A percentile compares a stretch with the other conserved stretches of the same genome.
Conservation (phyloP, 2,329 filamentous ascomycete genomes). For the Phyllosticta capitalensis region DNA sequence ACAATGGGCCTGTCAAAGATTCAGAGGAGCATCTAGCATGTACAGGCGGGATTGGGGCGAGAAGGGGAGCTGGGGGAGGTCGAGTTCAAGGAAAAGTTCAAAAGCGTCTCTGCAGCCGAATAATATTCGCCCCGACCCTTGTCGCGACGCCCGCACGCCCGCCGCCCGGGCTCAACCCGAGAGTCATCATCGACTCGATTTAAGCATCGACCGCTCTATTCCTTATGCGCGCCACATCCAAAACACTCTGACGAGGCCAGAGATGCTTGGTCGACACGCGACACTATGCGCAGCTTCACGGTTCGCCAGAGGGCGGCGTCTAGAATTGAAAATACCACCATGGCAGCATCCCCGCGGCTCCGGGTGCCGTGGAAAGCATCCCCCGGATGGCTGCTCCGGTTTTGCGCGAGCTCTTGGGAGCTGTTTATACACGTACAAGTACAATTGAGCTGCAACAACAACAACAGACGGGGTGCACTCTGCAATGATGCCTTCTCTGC, state of each 20-base stretch:
- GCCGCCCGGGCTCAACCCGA: background rate
- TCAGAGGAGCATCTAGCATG: constrained; percentile 17
- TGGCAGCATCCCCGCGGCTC: too few relatives aligned
- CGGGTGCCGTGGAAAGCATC: too few relatives aligned
- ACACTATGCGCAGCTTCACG: constrained; percentile 1
- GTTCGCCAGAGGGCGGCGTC: background rate
- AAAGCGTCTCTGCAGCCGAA: constrained; percentile 1
- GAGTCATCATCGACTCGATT: background rate
- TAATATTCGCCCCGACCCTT: background rate
- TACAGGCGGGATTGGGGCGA: constrained; percentile 16
- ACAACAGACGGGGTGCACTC: too few relatives aligned
- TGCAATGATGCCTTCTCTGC: too few relatives aligned
- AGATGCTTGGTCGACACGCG: background rate
- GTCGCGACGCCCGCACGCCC: background rate
- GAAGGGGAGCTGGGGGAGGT: background rate
- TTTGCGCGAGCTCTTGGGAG: too few relatives aligned
- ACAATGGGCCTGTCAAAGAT: constrained; percentile 3
- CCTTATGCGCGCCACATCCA: background rate
- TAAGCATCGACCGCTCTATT: background rate
- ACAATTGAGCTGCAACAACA: too few relatives aligned
- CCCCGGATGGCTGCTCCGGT: too few relatives aligned
- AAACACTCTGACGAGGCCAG: background rate
- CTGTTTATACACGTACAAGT: too few relatives aligned
- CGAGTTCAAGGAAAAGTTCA: constrained; percentile 11
- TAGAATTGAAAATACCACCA: background rate